phyloP scores from a whole-genome alignment of 2,329 filamentous ascomycete species.

The Colletotrichum gloeosporioides region DNA sequence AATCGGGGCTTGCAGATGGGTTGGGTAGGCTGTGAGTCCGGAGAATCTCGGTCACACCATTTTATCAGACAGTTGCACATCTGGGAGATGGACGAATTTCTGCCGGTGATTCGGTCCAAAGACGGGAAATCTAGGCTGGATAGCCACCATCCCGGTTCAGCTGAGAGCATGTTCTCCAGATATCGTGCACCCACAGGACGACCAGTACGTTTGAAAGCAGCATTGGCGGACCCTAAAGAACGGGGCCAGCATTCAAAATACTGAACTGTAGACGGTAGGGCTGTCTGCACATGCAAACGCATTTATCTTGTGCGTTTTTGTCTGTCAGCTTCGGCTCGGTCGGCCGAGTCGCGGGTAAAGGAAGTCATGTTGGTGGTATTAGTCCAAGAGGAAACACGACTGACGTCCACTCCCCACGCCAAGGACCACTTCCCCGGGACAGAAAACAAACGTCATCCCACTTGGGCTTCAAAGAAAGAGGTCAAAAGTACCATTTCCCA shows the following conservation, averaged over 20 bases:
- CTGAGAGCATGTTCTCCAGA: neutral
- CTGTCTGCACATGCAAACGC: neutral
- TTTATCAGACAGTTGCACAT: neutral
- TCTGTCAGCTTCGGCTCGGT: neutral
- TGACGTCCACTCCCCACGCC: neutral
- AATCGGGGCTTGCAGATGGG: neutral
- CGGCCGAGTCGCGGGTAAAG: neutral
- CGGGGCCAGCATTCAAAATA: neutral
- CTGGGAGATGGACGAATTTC: neutral
- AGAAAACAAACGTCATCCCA: conserved; percentile 3
- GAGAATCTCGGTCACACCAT: neutral
- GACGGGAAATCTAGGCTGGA: neutral
- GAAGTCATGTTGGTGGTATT: neutral
- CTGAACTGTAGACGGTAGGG: neutral
- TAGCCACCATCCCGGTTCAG: neutral
- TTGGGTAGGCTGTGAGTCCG: neutral
- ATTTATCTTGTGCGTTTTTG: neutral
- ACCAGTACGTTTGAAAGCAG: neutral
- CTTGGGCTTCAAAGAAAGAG: neutral
- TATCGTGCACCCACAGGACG: neutral
- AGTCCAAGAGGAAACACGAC: neutral
- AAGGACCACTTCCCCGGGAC: neutral
- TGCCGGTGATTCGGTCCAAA: neutral
- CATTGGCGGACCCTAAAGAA: neutral
- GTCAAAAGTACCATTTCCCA: neutral